These are phyloP conservation scores for Auricularia sp. DNA, from an alignment of 768 basidiomycete genomes.

Conservation along the genomic window DNA sequence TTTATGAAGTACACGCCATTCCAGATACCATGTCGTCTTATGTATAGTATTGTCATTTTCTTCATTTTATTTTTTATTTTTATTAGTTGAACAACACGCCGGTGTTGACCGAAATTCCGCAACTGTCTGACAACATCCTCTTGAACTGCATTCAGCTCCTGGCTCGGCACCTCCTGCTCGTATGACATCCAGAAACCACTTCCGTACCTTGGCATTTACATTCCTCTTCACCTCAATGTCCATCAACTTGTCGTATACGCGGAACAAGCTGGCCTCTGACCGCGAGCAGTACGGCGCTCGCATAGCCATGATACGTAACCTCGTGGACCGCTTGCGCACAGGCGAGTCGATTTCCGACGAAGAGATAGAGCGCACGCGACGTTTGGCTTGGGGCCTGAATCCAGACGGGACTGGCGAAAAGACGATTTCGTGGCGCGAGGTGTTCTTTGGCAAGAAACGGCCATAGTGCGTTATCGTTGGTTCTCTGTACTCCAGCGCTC, in stretches of 20 bases:
- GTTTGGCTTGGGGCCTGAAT: neutral
- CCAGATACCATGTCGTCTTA: too few relatives aligned
- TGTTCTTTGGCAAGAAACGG: neutral
- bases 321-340: neutral
- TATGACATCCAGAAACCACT: neutral
- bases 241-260: neutral
- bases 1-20: too few relatives aligned
- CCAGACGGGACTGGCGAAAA: neutral
- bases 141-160: neutral
- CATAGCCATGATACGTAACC: neutral
- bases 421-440: neutral
- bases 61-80: too few relatives aligned
- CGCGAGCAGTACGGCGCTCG: neutral
- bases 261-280: neutral
- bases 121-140: neutral
- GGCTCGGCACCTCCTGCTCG: neutral
- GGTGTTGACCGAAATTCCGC: too few relatives aligned
- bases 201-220: neutral
- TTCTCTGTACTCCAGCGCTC: too few relatives aligned
- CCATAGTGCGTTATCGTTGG: neutral
- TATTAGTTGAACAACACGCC: too few relatives aligned
- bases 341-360: neutral
- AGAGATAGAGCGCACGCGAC: neutral
- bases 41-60: too few relatives aligned
- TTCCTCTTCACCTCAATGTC: slow-evolving; percentile 1